These are phyloP conservation scores for Glonium stellatum DNA, from an alignment of 495 filamentous ascomycete genomes.

Conservation along the genomic window DNA sequence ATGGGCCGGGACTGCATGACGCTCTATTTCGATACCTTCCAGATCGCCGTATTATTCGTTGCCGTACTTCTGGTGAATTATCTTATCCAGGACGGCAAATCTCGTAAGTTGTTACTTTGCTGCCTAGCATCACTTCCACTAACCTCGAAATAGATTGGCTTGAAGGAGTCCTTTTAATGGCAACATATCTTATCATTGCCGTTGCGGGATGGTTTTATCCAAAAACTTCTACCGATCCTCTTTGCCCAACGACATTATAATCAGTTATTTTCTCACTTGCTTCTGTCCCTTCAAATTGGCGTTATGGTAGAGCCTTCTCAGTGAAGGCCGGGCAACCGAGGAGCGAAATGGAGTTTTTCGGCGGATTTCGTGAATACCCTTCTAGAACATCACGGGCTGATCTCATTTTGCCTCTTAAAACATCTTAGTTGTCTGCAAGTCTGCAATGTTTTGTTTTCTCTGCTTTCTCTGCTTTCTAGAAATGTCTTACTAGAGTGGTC, in stretches of 20 bases:
- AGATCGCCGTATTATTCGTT: constrained; percentile 89
- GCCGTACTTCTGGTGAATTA: constrained; percentile 85
- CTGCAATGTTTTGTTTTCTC: neutral
- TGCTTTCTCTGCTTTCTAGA: neutral
- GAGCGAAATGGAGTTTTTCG: neutral
- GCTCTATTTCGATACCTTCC: constrained; percentile 83
- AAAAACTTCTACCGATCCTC: constrained; percentile 1
- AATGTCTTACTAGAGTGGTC: neutral
- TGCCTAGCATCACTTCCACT: neutral
- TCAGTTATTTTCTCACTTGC: neutral
- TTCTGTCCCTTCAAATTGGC: neutral
- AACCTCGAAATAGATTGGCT: constrained; percentile 32
- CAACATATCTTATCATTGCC: constrained; percentile 38
- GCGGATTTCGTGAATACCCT: neutral
- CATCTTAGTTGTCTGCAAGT: neutral
- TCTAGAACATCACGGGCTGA: neutral
- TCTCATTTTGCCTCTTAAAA: neutral
- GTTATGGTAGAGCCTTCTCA: neutral
- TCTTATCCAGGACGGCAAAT: constrained; percentile 82
- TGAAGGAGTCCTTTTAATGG: constrained; percentile 35
- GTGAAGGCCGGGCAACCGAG: neutral
- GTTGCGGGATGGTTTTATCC: constrained; percentile 37
- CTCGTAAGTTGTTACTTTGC: constrained; percentile 17
- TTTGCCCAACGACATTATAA: neutral
- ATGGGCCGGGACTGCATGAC: constrained; percentile 70